Conservation (phyloP, 495 filamentous ascomycete species). For the Podospora comata region DNA sequence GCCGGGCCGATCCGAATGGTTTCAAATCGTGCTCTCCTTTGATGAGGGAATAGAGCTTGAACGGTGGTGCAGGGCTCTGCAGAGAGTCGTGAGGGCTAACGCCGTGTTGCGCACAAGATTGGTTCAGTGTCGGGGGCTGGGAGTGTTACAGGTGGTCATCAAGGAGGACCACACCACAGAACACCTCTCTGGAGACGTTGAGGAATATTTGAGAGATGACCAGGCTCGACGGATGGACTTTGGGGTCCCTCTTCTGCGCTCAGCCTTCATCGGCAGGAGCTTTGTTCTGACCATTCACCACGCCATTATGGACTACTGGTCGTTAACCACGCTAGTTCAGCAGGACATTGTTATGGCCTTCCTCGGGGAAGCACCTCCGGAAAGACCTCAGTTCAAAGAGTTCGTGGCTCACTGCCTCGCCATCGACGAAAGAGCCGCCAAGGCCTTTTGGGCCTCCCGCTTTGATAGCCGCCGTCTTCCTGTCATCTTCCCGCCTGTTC, state of each 20-base stretch:
- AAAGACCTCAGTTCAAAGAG: slow-evolving; percentile 1
- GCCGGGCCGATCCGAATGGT: slow-evolving; percentile 1
- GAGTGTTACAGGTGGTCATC: background rate
- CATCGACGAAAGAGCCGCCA: slow-evolving; percentile 6
- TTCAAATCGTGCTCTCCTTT: background rate
- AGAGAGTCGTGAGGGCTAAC: background rate
- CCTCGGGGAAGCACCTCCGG: background rate
- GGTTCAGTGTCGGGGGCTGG: background rate
- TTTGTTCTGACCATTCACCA: slow-evolving; percentile 3
- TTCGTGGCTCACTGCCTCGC: background rate
- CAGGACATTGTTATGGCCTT: background rate
- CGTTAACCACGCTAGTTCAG: background rate
- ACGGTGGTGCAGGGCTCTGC: background rate
- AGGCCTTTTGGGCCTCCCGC: background rate
- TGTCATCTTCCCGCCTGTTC: background rate
- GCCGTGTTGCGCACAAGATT: background rate
- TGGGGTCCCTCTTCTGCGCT: background rate
- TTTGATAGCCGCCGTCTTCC: background rate
- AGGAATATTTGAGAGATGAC: background rate
- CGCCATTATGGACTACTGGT: slow-evolving; percentile 7
- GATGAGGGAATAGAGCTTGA: background rate
- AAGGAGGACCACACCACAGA: background rate
- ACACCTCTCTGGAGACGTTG: background rate
- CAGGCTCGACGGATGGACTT: background rate
- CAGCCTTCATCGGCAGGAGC: background rate